Evolutionary conservation across 768 basidiomycete species (phyloP).

Genomic region (Pleurotus pulmonarius): DNA sequence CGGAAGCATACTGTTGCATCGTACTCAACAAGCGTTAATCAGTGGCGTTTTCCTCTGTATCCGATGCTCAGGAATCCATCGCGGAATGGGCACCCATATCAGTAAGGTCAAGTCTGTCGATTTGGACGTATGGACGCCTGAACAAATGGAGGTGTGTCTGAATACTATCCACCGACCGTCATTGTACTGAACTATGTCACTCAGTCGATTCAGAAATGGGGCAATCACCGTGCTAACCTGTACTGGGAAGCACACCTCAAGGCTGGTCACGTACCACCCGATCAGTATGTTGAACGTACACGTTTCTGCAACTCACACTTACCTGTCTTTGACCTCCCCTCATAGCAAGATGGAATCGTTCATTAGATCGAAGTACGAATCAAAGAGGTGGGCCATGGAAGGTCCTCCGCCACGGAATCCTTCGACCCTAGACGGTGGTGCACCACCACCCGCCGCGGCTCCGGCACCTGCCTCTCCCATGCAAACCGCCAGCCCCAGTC

Average conservation of each 20-base stretch:
- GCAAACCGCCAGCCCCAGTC: constrained; percentile 18
- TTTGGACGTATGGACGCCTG: constrained; percentile 95
- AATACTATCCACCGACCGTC: neutral
- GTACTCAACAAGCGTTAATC: neutral
- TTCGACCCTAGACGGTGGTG: constrained; percentile 58
- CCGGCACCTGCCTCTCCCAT: constrained; percentile 23
- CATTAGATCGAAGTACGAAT: constrained; percentile 96
- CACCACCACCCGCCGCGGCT: constrained; percentile 19
- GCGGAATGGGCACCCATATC: constrained; percentile 98
- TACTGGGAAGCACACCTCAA: constrained; percentile 99
- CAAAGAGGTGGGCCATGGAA: constrained; percentile 89
- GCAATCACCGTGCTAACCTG: constrained; percentile 85
- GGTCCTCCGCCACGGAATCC: constrained; percentile 84
- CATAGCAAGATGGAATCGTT: constrained; percentile 97
- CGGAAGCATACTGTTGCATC: neutral
- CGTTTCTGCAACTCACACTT: neutral
- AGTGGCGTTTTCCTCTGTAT: constrained; percentile 96
- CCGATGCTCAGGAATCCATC: constrained; percentile 95
- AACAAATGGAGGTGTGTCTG: constrained; percentile 87
- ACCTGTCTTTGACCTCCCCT: neutral
- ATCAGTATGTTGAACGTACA: constrained; percentile 66
- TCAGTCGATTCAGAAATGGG: constrained; percentile 89
- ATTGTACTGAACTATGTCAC: neutral
- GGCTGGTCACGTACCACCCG: constrained; percentile 85
- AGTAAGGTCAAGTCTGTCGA: constrained; percentile 97